phyloP scores from a whole-genome alignment of 768 basidiomycete species.

The Boletus rubescentipes region DNA sequence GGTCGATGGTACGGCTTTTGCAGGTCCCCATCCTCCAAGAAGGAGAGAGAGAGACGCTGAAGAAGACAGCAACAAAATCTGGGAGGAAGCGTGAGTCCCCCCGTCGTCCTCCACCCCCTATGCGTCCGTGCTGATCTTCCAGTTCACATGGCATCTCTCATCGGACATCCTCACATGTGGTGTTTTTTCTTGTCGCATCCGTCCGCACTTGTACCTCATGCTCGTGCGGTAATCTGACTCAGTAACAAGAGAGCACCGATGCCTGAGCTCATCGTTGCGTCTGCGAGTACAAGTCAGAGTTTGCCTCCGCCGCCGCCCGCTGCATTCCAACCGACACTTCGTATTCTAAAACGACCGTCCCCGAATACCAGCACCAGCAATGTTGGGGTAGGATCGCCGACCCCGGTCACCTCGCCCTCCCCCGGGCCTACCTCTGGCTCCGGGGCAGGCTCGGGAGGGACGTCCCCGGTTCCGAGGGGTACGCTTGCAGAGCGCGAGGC shows the following conservation, averaged over 20 bases:
- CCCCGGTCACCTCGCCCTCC: conserved; percentile 17
- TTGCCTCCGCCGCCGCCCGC: conserved; percentile 51
- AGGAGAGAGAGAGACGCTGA: neutral
- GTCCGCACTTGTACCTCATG: neutral
- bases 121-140: conserved; percentile 10
- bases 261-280: conserved; percentile 57
- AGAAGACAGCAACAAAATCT: conserved; percentile 49
- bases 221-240: neutral
- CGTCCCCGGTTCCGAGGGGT: conserved; percentile 24
- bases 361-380: conserved; percentile 1
- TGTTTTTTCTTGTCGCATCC: neutral
- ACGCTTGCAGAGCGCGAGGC: conserved; percentile 65
- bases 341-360: conserved; percentile 72
- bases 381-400: neutral
- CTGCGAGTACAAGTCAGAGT: conserved; percentile 36
- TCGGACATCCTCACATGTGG: neutral
- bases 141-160: conserved; percentile 1
- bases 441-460: neutral
- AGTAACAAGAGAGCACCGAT: conserved; percentile 66
- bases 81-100: conserved; percentile 67
- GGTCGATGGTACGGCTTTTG: neutral
- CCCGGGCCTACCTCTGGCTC: conserved; percentile 9
- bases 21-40: neutral
- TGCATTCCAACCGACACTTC: conserved; percentile 61
- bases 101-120: neutral